These are phyloP conservation scores for Clarireedia hainanense DNA, from an alignment of 2,329 filamentous ascomycete species.

Conservation along the genomic window DNA sequence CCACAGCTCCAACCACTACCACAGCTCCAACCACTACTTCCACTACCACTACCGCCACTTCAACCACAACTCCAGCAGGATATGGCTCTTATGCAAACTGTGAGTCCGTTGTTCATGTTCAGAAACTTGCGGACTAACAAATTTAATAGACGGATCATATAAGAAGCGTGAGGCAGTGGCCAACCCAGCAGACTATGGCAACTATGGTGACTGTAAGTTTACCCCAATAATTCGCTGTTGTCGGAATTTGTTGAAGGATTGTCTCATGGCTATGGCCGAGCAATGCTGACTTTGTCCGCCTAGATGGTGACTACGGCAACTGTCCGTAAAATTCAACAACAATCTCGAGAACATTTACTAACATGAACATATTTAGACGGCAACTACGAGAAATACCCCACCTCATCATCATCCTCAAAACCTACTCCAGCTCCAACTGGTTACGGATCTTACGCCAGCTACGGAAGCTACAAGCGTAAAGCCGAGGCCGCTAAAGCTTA, in stretches of 20 bases:
- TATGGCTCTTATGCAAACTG: slow-evolving; percentile 1
- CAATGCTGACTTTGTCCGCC: slow-evolving; percentile 1
- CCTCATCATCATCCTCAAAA: background rate
- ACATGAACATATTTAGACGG: background rate
- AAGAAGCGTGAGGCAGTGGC: slow-evolving; percentile 7
- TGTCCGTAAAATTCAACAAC: background rate
- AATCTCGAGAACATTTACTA: background rate
- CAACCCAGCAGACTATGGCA: background rate
- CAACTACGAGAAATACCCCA: slow-evolving; percentile 4
- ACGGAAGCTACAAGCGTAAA: slow-evolving; percentile 4
- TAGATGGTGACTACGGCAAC: slow-evolving; percentile 5
- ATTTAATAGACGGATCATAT: slow-evolving; percentile 1
- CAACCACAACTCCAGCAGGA: background rate
- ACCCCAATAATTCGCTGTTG: background rate
- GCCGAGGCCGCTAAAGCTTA: background rate
- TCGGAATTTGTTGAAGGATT: background rate
- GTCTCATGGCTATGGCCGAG: background rate
- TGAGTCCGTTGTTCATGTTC: background rate
- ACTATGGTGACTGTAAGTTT: slow-evolving; percentile 3
- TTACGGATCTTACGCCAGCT: slow-evolving; percentile 9
- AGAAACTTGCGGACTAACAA: background rate
- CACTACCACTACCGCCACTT: background rate
- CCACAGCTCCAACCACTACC: background rate
- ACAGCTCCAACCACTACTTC: background rate
- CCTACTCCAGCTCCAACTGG: background rate